Conservation (phyloP, 2,329 filamentous ascomycete genomes). For the Cercospora sojina region DNA sequence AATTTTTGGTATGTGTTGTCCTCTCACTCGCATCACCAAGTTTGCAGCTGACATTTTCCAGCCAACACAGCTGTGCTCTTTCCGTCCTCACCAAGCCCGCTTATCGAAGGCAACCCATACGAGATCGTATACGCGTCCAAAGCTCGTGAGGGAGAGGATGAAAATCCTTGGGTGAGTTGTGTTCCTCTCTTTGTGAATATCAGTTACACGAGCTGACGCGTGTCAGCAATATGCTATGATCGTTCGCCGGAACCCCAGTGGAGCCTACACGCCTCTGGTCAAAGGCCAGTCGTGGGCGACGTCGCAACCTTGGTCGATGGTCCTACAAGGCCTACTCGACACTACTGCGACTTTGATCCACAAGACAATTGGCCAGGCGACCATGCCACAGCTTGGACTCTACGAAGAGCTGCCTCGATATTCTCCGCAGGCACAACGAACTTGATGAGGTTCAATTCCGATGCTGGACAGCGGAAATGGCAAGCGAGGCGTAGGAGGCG, state of each 20-base stretch:
- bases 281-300: constrained; percentile 21
- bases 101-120: constrained; percentile 10
- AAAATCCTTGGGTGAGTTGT: constrained; percentile 9
- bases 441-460: background rate
- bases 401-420: constrained; percentile 17
- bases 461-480: background rate
- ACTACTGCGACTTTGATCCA: constrained; percentile 20
- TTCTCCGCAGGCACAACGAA: constrained; percentile 1
- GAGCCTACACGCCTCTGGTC: constrained; percentile 17
- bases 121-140: constrained; percentile 20
- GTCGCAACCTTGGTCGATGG: constrained; percentile 18
- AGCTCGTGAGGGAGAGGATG: constrained; percentile 10
- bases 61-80: constrained; percentile 23
- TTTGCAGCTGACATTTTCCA: too few relatives aligned
- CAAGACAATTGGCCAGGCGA: constrained; percentile 14
- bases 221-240: constrained; percentile 23
- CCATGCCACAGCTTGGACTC: constrained; percentile 16
- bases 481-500: background rate
- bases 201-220: background rate
- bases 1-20: constrained; percentile 14
- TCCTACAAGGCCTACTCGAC: constrained; percentile 19
- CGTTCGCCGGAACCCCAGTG: constrained; percentile 14
- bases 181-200: too few relatives aligned
- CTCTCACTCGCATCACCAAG: background rate
- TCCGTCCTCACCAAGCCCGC: background rate